A percentile compares a stretch with the other conserved stretches of the same genome.
Conservation (phyloP, 805 yeast genomes). For the Pichia nanzhaoensis region DNA sequence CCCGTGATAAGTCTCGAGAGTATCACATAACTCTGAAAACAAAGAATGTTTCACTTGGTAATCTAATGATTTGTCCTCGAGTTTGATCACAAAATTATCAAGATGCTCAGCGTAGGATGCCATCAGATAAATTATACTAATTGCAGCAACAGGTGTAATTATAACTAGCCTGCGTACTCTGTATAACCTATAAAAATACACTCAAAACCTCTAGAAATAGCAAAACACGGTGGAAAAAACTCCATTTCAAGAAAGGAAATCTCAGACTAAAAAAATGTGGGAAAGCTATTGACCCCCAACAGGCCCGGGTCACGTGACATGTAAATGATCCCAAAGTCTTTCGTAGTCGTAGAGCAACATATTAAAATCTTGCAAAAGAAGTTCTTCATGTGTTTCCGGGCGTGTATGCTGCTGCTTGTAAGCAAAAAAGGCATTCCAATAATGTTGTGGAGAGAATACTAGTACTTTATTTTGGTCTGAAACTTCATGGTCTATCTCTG, state of each 20-base stretch:
- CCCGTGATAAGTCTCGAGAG: slow-evolving; percentile 76
- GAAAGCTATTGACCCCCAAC: slow-evolving; percentile 20
- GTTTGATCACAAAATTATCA: slow-evolving; percentile 60
- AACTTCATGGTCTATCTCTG: background rate
- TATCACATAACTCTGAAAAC: slow-evolving; percentile 77
- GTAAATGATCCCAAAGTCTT: slow-evolving; percentile 5
- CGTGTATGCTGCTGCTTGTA: background rate
- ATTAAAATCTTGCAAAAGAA: slow-evolving; percentile 3
- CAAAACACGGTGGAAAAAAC: background rate
- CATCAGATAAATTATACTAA: slow-evolving; percentile 8
- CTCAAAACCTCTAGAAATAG: background rate
- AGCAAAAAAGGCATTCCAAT: slow-evolving; percentile 1
- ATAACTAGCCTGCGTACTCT: no score
- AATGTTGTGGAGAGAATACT: slow-evolving; percentile 1
- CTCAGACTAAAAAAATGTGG: slow-evolving; percentile 17
- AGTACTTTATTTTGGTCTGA: background rate
- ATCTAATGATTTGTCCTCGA: slow-evolving; percentile 49
- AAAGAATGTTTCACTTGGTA: slow-evolving; percentile 57
- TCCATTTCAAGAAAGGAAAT: no score
- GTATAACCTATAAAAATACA: no score
- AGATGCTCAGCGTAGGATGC: slow-evolving; percentile 45
- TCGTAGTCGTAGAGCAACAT: slow-evolving; percentile 11
- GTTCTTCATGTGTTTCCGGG: background rate
- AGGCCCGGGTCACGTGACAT: slow-evolving; percentile 24
- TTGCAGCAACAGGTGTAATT: no score